A percentile compares a stretch with the other conserved stretches of the same genome.
Evolutionary conservation across 805 yeast species (phyloP).

Genomic region (Saccharomycopsis fermentans): DNA sequence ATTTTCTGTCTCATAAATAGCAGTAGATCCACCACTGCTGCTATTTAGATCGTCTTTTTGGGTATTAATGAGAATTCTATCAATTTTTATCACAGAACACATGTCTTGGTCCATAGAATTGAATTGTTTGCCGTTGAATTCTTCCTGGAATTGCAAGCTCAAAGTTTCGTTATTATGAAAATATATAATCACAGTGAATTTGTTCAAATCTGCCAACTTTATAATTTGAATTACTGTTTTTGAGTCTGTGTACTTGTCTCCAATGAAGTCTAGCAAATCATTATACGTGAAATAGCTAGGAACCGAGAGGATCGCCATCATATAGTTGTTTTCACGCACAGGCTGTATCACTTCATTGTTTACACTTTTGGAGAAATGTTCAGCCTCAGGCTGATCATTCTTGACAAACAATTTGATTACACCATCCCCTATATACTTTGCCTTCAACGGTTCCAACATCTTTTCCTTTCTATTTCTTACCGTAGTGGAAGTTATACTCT

Average conservation of each 20-base stretch:
- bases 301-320: constrained; percentile 23
- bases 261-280: constrained; percentile 73
- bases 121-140: constrained; percentile 63
- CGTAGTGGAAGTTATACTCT: neutral
- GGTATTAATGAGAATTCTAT: constrained; percentile 40
- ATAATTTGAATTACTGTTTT: constrained; percentile 61
- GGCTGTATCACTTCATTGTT: neutral
- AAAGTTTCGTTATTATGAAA: constrained; percentile 39
- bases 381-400: constrained; percentile 28
- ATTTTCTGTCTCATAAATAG: too few relatives aligned
- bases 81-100: constrained; percentile 69
- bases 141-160: constrained; percentile 56
- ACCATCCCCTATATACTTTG: constrained; percentile 63
- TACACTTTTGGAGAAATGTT: too few relatives aligned
- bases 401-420: constrained; percentile 58
- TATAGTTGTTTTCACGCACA: constrained; percentile 1
- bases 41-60: constrained; percentile 22
- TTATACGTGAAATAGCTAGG: constrained; percentile 84
- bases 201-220: constrained; percentile 50
- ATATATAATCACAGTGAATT: constrained; percentile 73
- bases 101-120: constrained; percentile 84
- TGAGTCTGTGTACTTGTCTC: constrained; percentile 42
- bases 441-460: constrained; percentile 38
- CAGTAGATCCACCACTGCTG: constrained; percentile 20
- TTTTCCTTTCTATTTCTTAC: neutral